Base-by-base conservation (phyloP, 2,329 filamentous ascomycete species). In the Calcarisporium arbuscula region DNA sequence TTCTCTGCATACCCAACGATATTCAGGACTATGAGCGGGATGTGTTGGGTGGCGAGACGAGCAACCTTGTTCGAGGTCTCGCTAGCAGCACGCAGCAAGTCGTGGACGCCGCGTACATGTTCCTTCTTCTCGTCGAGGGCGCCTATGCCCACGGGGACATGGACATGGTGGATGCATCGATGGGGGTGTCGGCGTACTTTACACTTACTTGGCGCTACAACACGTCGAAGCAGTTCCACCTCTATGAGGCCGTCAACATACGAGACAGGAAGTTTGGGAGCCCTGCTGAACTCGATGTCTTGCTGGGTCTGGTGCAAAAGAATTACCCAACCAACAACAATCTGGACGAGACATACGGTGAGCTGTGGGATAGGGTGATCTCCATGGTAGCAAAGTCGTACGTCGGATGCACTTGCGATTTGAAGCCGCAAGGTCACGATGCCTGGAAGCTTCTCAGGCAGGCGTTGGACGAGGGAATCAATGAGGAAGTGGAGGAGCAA, bases 1-100 rank as follows among this genome's bases (percentile, higher is more conserved):
- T 20, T 20, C 14, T 31, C 10, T 19, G 14, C 10, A 18, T 20
- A 10, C 14, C 18, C 8, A 5, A 31, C 10, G n/a, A 31, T 4
- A 31, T 31, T 4, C 29, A 18, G 8, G 29, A 31, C 29, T 31
- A 31, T 20, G 29, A 17, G 5, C 8, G 29, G 10, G 29, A 31
- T 15, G 29, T 31, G 3, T 3, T 31, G 11, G 14, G 11, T 20
- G 29, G 18, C 10, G 29, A 31, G 4, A 19, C 14, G 3, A 31
- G 20, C 18, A 31, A 31, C 18, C 18, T 31, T 17, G n/a, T 17
- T 11, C 29, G 29, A 11, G 15, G 29, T 4, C 10, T 31, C n/a
- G 11, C 29, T 20, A 31, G 29, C 29, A 14, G 14, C 22, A 18
- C 17, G 29, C 29, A 31, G 15, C 15, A 19, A 11, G 18, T 31